Base-by-base conservation (phyloP, 2,329 filamentous ascomycete genomes). In the Plenodomus biglobosus region DNA sequence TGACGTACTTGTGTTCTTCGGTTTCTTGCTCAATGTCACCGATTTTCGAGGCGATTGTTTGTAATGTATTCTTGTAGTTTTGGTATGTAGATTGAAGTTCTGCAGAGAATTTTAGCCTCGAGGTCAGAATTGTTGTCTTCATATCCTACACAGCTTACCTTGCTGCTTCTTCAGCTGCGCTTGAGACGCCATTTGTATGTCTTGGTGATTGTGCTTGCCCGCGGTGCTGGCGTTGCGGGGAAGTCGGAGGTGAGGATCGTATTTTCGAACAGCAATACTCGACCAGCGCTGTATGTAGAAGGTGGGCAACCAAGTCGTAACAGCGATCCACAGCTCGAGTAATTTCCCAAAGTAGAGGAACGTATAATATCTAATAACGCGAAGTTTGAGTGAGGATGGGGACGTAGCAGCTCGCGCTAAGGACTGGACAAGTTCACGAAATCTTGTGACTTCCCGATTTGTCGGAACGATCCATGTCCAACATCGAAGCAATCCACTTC, bases 11-110 rank as follows among this genome's bases (percentile, higher is more conserved):
- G 80, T 99, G 94, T 73, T 99, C 94, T 73, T 99, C 94, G 17
- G 89, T 86, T 72, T 97, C 94, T 72, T 96, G 90, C 76, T 99
- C 94, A 47, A 99, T 92, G 69, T 97, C 92, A 35, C 94, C 94
- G 62, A 99, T 96, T 73, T 96, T 97, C 68, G 91, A 87, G 22
- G 94, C 94, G 65, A 99, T 85, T 68, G 94, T 89, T 75, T 97
- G 92, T 49, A 99, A 82, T 27, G 79, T 84, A 65, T 82, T 85
- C 66, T 86, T 86, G 78, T 82, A 92, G 74, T 85, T 90, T 59
- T 83, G 83, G 72, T 94, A 94, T 62, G 89, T 87, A 41, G 80
- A 76, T 75, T 94, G 89, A 59, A 94, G 83, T 70, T 94, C 89
- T 94, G 62, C 6, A 8, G 27, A 11, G 27, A 7, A 2, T 4